Evolutionary conservation across 805 yeast species (phyloP), one percentile per base, ranked within the genome.

Genomic region (Blastobotrys chiropterorum): DNA sequence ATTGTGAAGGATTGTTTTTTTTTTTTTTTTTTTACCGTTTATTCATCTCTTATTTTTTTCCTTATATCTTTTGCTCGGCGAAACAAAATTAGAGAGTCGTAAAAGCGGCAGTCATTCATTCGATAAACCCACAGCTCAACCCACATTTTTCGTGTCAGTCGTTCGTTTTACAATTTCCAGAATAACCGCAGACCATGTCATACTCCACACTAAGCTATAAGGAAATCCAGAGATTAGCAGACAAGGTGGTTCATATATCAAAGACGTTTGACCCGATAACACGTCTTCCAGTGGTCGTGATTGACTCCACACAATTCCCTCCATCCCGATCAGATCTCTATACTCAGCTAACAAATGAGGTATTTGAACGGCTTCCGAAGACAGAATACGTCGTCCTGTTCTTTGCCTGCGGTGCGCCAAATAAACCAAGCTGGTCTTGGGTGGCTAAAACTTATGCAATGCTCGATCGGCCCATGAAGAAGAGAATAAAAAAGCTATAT

Each of bases 251-350:
- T 62, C 83, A 77, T 30, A 43, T 72, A 73, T 71, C 94, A 1
- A 76, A 74, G 47, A 74, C 85, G 1, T 63, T 68, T 38, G 97
- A 90, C 62, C 89, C 92, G 0, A 72, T 73, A 48, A 76, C 88
- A 0, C 72, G 76, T 5, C 75, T 81, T 20, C 96, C 96, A 0
- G 67, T 92, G 8, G 90, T 82, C 62, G 83, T 90, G 3, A 81
- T 92, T 55, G 97, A 92, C 65, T 81, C 96, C 2, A 82, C 90
- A 13, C 85, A 80, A 57, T 72, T 90, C 8, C 96, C 96, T 0
- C 70, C 80, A 11, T 75, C 83, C 1, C 75, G 77, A 65, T 65
- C 47, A 61, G 71, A 59, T 70, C 73, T 56, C 34, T 69, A 47
- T 56, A 76, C 79, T 40, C 78, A 75, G 30, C 76, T 86, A 43